phyloP scores from a whole-genome alignment of 345 rosid genomes.

The Populus simonii region DNA sequence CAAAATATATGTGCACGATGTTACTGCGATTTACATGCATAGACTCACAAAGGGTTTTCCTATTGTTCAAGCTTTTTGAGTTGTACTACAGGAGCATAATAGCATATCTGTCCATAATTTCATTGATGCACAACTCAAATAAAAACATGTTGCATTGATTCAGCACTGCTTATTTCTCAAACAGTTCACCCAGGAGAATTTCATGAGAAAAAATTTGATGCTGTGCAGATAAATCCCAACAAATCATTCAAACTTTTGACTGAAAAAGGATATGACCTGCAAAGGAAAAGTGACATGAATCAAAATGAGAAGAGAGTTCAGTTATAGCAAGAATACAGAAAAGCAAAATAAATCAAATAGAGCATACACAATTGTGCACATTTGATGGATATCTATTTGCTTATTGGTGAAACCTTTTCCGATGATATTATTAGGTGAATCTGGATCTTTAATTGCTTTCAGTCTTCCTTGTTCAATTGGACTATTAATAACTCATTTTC shows the following conservation, averaged over 20 bases:
- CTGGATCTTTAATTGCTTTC: background rate
- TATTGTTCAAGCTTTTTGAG: background rate
- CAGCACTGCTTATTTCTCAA: background rate
- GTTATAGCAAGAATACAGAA: background rate
- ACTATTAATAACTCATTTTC: background rate
- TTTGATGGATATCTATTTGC: background rate
- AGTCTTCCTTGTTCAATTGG: background rate
- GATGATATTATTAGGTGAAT: background rate
- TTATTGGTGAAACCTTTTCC: background rate
- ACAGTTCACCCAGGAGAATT: background rate
- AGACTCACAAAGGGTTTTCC: background rate
- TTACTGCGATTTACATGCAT: background rate
- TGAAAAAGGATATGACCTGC: constrained; percentile 98
- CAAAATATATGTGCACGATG: background rate
- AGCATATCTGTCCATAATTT: background rate
- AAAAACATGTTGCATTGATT: background rate
- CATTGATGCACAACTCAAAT: background rate
- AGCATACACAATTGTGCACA: background rate
- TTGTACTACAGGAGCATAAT: background rate
- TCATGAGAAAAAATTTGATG: background rate
- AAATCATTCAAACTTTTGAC: constrained; percentile 2
- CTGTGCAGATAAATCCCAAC: background rate
- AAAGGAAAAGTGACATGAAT: constrained; percentile 16
- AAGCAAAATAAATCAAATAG: background rate
- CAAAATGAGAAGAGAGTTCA: background rate